Evolutionary conservation across 306 rosid species (phyloP), one percentile per base, ranked within the genome.

Genomic region (Begonia loranthoides): DNA sequence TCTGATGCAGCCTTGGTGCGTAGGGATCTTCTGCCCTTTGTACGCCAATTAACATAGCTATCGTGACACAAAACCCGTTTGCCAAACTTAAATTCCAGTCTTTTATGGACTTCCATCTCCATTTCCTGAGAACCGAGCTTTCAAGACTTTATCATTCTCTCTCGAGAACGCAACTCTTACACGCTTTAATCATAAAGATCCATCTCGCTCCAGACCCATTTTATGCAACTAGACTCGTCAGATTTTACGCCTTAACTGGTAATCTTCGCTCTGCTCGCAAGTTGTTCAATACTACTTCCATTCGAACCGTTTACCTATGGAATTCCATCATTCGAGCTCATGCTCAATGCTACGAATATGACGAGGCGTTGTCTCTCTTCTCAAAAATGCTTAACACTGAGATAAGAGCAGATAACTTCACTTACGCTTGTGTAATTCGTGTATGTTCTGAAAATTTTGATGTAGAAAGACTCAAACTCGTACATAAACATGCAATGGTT

Each of bases 271-370:
- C 66, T 62, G 97, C 90, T 28, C 62, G 77, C 60, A 66, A 62
- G 3, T 52, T 85, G 78, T 89, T 89, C 62, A 83, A 84, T 24
- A 52, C 63, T 76, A 76, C 65, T 64, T 61, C 85, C 50, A 52
- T 17, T 48, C 78, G 64, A 68, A 85, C 72, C 9, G 82, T 85
- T 55, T 85, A 67, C 68, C 83, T 90, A 11, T 85, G 94, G 94
- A 90, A 90, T 49, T 77, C 97, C 50, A 60, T 89, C 15, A 89
- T 89, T 54, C 83, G 97, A 17, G 89, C 90, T 50, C 71, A 72
- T 9, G 94, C 97, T 0, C 66, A 51, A 61, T 73, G 80, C 56
- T 61, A n/a, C 44, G 56, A 60, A 44, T 82, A 82, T 50, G 1
- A n/a, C 17, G 58, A 56, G 50, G 79, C 97, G 22, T 60, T 77